Evolutionary conservation across 2,329 filamentous ascomycete species (phyloP).

Genomic region (Botrytis aclada): DNA sequence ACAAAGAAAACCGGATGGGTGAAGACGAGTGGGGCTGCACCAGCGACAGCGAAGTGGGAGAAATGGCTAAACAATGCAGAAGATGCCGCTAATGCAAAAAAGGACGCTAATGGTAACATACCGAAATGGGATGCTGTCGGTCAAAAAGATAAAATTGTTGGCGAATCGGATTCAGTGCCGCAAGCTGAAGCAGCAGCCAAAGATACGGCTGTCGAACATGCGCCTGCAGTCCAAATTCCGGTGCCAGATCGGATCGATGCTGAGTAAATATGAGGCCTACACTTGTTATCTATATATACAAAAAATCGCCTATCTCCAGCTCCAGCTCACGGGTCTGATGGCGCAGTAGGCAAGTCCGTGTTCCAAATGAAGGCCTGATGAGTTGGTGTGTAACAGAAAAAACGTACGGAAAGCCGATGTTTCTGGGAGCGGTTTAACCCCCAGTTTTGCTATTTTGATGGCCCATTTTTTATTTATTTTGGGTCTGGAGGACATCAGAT

Average conservation of each 20-base stretch:
- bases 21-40: slow-evolving; percentile 49
- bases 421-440: neutral
- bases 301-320: neutral
- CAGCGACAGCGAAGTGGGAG: slow-evolving; percentile 50
- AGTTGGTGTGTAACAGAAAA: slow-evolving; percentile 6
- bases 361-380: neutral
- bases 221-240: slow-evolving; percentile 31
- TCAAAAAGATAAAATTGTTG: slow-evolving; percentile 49
- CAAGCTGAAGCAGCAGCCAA: slow-evolving; percentile 18
- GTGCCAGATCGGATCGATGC: slow-evolving; percentile 15
- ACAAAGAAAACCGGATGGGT: slow-evolving; percentile 54
- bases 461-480: neutral
- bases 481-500: neutral
- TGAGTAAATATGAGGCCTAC: neutral
- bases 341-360: neutral
- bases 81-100: no score
- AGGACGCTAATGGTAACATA: no score
- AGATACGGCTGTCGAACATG: slow-evolving; percentile 31
- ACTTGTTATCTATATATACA: neutral
- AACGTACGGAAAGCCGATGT: neutral
- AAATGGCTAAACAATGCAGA: slow-evolving; percentile 52
- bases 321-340: neutral
- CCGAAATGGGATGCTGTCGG: slow-evolving; percentile 50
- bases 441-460: neutral
- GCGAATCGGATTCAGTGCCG: slow-evolving; percentile 23